phyloP scores from a whole-genome alignment of 2,329 filamentous ascomycete genomes.

The Ophioceras dolichostomum region DNA sequence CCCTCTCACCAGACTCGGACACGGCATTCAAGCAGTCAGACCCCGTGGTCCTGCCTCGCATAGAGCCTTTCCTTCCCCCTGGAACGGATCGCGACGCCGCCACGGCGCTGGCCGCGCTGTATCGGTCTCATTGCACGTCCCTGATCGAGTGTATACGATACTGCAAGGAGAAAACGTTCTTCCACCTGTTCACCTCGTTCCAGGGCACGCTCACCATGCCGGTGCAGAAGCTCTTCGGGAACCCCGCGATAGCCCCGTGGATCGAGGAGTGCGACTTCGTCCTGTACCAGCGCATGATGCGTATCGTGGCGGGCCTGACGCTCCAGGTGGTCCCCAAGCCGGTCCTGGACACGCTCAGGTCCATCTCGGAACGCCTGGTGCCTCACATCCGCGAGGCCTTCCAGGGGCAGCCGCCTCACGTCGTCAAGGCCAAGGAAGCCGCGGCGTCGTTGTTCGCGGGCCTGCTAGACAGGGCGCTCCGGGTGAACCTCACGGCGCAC shows the following conservation, averaged over 20 bases:
- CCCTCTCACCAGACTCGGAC: slow-evolving; percentile 47
- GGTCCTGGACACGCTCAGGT: slow-evolving; percentile 76
- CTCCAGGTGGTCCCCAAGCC: slow-evolving; percentile 83
- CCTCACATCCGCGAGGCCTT: slow-evolving; percentile 76
- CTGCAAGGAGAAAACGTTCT: slow-evolving; percentile 94
- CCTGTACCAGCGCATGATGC: slow-evolving; percentile 95
- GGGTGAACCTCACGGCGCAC: slow-evolving; percentile 88
- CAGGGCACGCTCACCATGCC: slow-evolving; percentile 94
- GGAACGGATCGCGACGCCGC: slow-evolving; percentile 82
- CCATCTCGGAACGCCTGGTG: slow-evolving; percentile 73
- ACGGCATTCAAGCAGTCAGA: slow-evolving; percentile 51
- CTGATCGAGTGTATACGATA: slow-evolving; percentile 91
- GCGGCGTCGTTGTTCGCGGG: slow-evolving; percentile 83
- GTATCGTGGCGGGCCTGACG: slow-evolving; percentile 77
- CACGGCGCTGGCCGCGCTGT: slow-evolving; percentile 74
- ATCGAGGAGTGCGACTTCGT: slow-evolving; percentile 92
- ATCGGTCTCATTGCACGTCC: slow-evolving; percentile 89
- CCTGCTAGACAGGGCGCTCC: slow-evolving; percentile 72
- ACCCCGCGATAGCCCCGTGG: slow-evolving; percentile 75
- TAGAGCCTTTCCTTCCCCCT: slow-evolving; percentile 65
- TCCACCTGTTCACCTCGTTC: slow-evolving; percentile 88
- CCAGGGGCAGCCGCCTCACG: slow-evolving; percentile 71
- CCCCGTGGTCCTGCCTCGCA: slow-evolving; percentile 69
- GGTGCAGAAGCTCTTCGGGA: slow-evolving; percentile 81
- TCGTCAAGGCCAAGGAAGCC: slow-evolving; percentile 74